Percentiles rank a stretch among this genome's conserved stretches.
These are phyloP conservation scores for Kodamaea neixiangensis DNA, from an alignment of 805 yeast species.

Conservation along the genomic window DNA sequence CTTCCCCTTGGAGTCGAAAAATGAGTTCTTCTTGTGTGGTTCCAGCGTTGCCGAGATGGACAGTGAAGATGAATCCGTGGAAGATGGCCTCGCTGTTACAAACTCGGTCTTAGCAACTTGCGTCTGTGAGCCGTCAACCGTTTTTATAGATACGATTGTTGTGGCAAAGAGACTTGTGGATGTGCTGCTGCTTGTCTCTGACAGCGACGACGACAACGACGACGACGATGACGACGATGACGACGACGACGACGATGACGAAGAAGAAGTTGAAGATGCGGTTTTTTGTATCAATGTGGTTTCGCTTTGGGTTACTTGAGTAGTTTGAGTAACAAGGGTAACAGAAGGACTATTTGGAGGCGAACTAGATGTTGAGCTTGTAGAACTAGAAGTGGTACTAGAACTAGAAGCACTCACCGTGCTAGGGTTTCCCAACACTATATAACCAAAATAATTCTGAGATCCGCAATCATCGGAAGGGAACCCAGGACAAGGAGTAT, in stretches of 20 bases:
- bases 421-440: slow-evolving; percentile 32
- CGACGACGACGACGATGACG: slow-evolving; percentile 18
- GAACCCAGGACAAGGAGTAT: slow-evolving; percentile 47
- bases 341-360: neutral
- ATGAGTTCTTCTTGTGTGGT: slow-evolving; percentile 33
- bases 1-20: slow-evolving; percentile 69
- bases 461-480: slow-evolving; percentile 44
- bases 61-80: slow-evolving; percentile 12
- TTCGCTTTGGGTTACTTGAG: slow-evolving; percentile 16
- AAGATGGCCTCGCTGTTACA: slow-evolving; percentile 20
- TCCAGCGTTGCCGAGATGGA: slow-evolving; percentile 9
- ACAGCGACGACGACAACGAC: slow-evolving; percentile 20
- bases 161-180: slow-evolving; percentile 15
- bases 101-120: slow-evolving; percentile 24
- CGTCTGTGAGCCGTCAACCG: slow-evolving; percentile 22
- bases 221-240: slow-evolving; percentile 18
- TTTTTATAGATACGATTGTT: slow-evolving; percentile 23
- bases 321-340: slow-evolving; percentile 14
- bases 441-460: slow-evolving; percentile 55
- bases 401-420: slow-evolving; percentile 13
- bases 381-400: slow-evolving; percentile 6
- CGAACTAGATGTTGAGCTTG: slow-evolving; percentile 10
- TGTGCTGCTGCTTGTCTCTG: slow-evolving; percentile 17
- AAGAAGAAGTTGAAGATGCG: slow-evolving; percentile 15
- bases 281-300: slow-evolving; percentile 10